phyloP scores from a whole-genome alignment of 768 basidiomycete species.

The Hypsizygus marmoreus region DNA sequence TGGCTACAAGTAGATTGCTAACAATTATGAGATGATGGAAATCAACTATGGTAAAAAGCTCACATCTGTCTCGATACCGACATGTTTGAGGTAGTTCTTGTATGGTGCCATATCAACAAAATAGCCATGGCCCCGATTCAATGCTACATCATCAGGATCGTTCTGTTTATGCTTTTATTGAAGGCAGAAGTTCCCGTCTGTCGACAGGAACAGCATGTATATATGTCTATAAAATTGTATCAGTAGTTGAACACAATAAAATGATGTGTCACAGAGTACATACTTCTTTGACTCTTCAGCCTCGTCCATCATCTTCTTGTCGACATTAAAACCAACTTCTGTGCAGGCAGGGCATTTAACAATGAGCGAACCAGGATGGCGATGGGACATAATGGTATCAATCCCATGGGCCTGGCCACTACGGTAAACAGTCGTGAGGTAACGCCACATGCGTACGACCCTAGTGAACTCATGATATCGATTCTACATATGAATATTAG shows the following conservation, averaged over 20 bases:
- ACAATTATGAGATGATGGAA: not conserved
- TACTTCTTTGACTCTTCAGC: conserved; percentile 19
- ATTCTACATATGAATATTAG: no score
- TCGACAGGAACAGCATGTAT: conserved; percentile 26
- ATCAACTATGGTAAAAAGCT: not conserved
- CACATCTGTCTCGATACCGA: not conserved
- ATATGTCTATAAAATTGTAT: conserved; percentile 19
- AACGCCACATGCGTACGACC: conserved; percentile 2
- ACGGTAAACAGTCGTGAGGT: not conserved
- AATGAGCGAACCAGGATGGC: not conserved
- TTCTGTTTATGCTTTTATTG: conserved; percentile 25
- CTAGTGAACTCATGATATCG: conserved; percentile 1
- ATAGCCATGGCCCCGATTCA: conserved; percentile 25
- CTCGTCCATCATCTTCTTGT: not conserved
- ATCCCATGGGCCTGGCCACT: conserved; percentile 2
- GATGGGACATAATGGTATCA: not conserved
- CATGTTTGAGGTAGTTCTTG: conserved; percentile 17
- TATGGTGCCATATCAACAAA: conserved; percentile 21
- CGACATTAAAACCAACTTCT: conserved; percentile 3
- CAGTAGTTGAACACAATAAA: not conserved
- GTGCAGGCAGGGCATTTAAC: conserved; percentile 6
- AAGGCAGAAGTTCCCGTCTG: conserved; percentile 29
- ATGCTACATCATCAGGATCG: conserved; percentile 29
- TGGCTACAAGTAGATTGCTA: conserved; percentile 26
- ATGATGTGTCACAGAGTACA: no score